Conservation (phyloP, 345 rosid genomes). For the Aquilaria yunnanensis region DNA sequence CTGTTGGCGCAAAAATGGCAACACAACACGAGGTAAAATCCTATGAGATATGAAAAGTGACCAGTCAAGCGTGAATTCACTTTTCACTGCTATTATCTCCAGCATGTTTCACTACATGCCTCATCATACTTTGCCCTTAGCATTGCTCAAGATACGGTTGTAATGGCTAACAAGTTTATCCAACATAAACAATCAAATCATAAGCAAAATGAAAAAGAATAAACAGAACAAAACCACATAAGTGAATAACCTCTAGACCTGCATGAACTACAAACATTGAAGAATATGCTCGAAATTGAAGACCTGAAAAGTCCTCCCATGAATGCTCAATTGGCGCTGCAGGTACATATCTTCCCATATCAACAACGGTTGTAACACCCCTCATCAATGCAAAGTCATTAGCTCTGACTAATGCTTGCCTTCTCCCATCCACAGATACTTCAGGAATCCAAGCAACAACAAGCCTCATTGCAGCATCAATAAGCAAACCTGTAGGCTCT, state of each 20-base stretch:
- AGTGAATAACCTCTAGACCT: not conserved
- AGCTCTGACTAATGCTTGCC: conserved; percentile 78
- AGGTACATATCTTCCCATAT: conserved; percentile 81
- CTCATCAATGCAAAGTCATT: conserved; percentile 61
- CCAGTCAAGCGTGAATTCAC: conserved; percentile 9
- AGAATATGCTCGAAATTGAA: not conserved
- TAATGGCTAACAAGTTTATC: too few species aligned
- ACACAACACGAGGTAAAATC: too few species aligned
- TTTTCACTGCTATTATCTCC: not conserved
- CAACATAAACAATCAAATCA: too few species aligned
- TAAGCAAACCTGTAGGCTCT: conserved; percentile 79
- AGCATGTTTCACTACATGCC: too few species aligned
- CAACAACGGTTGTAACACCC: conserved; percentile 87
- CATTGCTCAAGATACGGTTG: too few species aligned
- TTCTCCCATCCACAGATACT: conserved; percentile 62
- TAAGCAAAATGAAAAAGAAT: too few species aligned
- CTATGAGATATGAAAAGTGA: not conserved
- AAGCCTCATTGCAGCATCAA: conserved; percentile 88
- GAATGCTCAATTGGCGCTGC: conserved; percentile 55
- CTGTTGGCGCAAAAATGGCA: conserved; percentile 20
- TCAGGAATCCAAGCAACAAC: conserved; percentile 50
- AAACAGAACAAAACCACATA: too few species aligned
- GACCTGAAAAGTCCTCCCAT: conserved; percentile 93
- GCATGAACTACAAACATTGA: not conserved
- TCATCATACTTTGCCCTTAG: too few species aligned